These are phyloP conservation scores for Naganishia sp. DNA, from an alignment of 1,284 basidiomycete genomes.

Conservation along the genomic window DNA sequence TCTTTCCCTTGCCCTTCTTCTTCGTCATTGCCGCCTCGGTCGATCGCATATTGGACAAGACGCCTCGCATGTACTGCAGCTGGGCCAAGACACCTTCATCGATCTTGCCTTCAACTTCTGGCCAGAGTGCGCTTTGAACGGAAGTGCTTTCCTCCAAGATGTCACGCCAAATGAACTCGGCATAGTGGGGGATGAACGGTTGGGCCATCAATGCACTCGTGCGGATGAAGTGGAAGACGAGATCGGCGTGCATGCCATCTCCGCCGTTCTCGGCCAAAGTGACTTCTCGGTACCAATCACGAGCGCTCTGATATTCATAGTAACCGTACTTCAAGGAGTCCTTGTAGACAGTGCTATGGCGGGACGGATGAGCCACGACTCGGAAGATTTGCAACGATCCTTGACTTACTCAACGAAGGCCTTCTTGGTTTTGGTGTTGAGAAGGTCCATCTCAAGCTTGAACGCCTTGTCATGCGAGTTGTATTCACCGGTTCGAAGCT, in stretches of 20 bases:
- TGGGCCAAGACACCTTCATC: constrained; percentile 28
- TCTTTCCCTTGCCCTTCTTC: constrained; percentile 56
- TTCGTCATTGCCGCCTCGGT: constrained; percentile 78
- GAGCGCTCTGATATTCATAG: constrained; percentile 88
- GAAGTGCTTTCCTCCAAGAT: constrained; percentile 74
- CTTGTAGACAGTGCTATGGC: constrained; percentile 82
- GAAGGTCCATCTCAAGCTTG: constrained; percentile 84
- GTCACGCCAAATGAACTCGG: constrained; percentile 84
- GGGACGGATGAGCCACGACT: constrained; percentile 12
- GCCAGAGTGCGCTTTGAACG: constrained; percentile 79
- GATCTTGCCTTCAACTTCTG: constrained; percentile 54
- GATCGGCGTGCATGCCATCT: constrained; percentile 80
- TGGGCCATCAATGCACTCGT: constrained; percentile 75
- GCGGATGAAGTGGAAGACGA: constrained; percentile 76
- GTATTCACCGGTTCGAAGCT: constrained; percentile 66
- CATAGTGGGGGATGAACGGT: constrained; percentile 92
- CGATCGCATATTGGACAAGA: constrained; percentile 85
- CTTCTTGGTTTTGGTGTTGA: constrained; percentile 75
- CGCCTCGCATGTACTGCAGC: constrained; percentile 66
- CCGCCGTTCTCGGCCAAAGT: constrained; percentile 67
- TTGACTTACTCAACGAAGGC: constrained; percentile 73
- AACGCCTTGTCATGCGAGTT: constrained; percentile 78
- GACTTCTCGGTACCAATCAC: constrained; percentile 96
- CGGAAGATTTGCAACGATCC: not conserved
- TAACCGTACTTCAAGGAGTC: constrained; percentile 93